Evolutionary conservation across 1,139 yeast species (phyloP), one percentile per base, ranked within the genome.

Genomic region (Blastobotrys indianensis): DNA sequence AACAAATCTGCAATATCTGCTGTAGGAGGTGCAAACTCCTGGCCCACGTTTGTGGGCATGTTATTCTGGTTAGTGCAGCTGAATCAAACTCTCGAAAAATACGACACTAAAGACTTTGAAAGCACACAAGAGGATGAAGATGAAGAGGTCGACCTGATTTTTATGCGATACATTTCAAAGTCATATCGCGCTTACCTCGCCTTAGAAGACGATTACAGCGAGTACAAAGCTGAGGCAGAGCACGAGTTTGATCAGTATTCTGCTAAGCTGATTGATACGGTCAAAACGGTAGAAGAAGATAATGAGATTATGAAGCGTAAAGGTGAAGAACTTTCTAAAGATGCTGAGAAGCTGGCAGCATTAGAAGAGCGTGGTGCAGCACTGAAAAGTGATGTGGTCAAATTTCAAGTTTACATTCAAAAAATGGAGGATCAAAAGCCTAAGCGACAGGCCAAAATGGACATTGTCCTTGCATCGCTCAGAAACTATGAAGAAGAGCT

Each of bases 1-100:
- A 85, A 82, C 62, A 79, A 88, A 58, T 82, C 92, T 0, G 95
- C 86, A 61, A 80, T 88, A 31, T 80, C 90, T 41, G 96, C 96
- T 0, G 96, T 87, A 6, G 96, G 96, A 1, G 95, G 95, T 1
- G 83, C 83, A 49, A 82, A 82, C 57, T 36, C 46, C 3, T 87
- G 97, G 97, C 90, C 87, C 13, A 76, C 77, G 17, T 84, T 86
- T 57, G 66, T 88, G 44, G 95, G 94, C 1, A 78, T 88, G 75
- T 68, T 87, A 32, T 80, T 82, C 62, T 86, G 95, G 95, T 61
- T 86, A 42, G 80, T 84, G 10, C 77, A 77, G 56, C 67, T 82
- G 33, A 77, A 75, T 54, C 67, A 70, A 29, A 71, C 76, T 44
- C 64, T 75, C 54, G 78, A 72, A 50, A 66, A 62, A 44, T 66